Percentiles rank a stretch among this genome's conserved stretches.
Evolutionary conservation across 208 protist species (phyloP).

Genomic region (Porcisia hertigi): DNA sequence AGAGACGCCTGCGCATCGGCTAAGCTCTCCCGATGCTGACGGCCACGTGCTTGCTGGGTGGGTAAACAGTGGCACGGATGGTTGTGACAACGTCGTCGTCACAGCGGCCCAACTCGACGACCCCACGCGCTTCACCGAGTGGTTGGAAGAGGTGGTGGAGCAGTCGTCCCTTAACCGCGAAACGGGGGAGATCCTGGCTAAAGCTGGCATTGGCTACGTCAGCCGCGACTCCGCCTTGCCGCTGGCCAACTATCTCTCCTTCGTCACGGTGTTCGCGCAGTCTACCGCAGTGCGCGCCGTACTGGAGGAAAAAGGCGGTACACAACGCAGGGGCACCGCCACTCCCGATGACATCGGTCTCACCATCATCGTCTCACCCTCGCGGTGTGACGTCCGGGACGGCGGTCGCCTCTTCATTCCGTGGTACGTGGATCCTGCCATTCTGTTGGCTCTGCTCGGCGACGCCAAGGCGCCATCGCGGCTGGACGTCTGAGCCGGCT

Average conservation of each 20-base stretch:
- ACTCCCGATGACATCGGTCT: slow-evolving; percentile 51
- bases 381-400: slow-evolving; percentile 74
- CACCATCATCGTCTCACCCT: slow-evolving; percentile 57
- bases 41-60: slow-evolving; percentile 41
- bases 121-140: slow-evolving; percentile 43
- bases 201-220: slow-evolving; percentile 74
- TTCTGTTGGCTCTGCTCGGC: slow-evolving; percentile 60
- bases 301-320: slow-evolving; percentile 18
- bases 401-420: slow-evolving; percentile 77
- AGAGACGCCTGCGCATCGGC: slow-evolving; percentile 15
- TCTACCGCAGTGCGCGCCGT: slow-evolving; percentile 58
- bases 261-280: slow-evolving; percentile 65
- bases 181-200: slow-evolving; percentile 40
- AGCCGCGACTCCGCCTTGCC: slow-evolving; percentile 66
- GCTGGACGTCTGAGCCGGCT: neutral
- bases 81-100: slow-evolving; percentile 62
- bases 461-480: neutral
- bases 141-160: slow-evolving; percentile 81
- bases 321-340: slow-evolving; percentile 15
- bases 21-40: neutral
- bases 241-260: slow-evolving; percentile 75
- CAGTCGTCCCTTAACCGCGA: slow-evolving; percentile 73
- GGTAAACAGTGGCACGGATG: slow-evolving; percentile 51
- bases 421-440: slow-evolving; percentile 78
- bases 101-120: slow-evolving; percentile 48